Conservation (phyloP, 1,139 yeast species). For the Yamadazyma dushanensis region DNA sequence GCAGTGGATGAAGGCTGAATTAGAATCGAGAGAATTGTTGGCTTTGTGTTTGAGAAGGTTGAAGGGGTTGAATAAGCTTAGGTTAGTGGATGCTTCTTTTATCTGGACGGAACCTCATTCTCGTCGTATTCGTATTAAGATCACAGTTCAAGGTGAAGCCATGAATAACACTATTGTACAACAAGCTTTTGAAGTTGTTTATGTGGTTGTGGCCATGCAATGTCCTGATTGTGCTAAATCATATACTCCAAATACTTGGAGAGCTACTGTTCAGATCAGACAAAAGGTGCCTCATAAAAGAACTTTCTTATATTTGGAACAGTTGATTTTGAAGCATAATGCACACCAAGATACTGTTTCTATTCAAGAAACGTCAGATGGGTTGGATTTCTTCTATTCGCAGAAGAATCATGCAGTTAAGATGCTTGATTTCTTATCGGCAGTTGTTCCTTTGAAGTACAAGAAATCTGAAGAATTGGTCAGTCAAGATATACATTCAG, state of each 20-base stretch:
- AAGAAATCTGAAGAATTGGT: slow-evolving; percentile 91
- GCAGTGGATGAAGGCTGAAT: slow-evolving; percentile 88
- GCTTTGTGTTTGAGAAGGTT: slow-evolving; percentile 88
- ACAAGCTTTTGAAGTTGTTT: slow-evolving; percentile 94
- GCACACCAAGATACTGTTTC: slow-evolving; percentile 95
- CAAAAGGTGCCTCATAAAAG: slow-evolving; percentile 97
- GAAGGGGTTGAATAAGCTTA: slow-evolving; percentile 83
- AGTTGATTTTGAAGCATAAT: slow-evolving; percentile 85
- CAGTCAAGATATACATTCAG: slow-evolving; percentile 90
- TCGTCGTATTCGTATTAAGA: slow-evolving; percentile 83
- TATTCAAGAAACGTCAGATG: slow-evolving; percentile 90
- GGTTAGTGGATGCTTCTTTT: slow-evolving; percentile 90
- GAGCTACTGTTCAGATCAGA: slow-evolving; percentile 94
- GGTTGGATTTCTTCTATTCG: slow-evolving; percentile 88
- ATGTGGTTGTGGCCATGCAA: slow-evolving; percentile 92
- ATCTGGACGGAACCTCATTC: slow-evolving; percentile 99
- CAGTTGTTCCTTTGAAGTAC: slow-evolving; percentile 85
- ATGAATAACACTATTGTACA: slow-evolving; percentile 89
- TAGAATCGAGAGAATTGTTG: slow-evolving; percentile 88
- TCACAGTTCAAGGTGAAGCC: slow-evolving; percentile 97
- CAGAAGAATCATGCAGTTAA: slow-evolving; percentile 90
- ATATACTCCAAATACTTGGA: slow-evolving; percentile 95
- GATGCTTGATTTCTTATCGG: slow-evolving; percentile 85
- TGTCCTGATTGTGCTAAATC: slow-evolving; percentile 99
- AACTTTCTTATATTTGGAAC: slow-evolving; percentile 93